Evolutionary conservation across 768 basidiomycete genomes (phyloP).

Genomic region (Lentinus tigrinus): DNA sequence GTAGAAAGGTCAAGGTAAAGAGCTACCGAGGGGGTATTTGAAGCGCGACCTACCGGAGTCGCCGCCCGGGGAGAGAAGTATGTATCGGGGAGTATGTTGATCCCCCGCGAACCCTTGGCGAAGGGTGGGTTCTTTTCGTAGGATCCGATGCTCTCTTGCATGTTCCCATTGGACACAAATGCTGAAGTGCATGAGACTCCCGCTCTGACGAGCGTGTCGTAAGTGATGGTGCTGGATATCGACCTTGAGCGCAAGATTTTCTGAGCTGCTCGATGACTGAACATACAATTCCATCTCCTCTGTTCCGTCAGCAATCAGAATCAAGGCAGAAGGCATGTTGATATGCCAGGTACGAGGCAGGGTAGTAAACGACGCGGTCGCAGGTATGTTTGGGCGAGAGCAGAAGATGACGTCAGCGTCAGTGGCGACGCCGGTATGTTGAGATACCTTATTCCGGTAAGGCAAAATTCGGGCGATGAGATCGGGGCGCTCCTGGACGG

Average conservation of each 20-base stretch:
- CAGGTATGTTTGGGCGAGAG: not conserved
- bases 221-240: conserved; percentile 64
- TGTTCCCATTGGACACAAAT: conserved; percentile 44
- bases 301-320: conserved; percentile 79
- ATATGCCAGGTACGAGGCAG: too few species aligned
- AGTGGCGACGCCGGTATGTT: not conserved
- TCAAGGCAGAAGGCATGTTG: conserved; percentile 51
- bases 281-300: conserved; percentile 89
- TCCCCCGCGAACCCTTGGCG: conserved; percentile 68
- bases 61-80: conserved; percentile 31
- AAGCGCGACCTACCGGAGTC: conserved; percentile 18
- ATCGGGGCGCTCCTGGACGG: not conserved
- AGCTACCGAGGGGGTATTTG: not conserved
- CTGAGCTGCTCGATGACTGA: not conserved
- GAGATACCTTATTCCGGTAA: not conserved
- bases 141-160: conserved; percentile 7
- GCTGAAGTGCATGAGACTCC: conserved; percentile 68
- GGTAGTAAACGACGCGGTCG: too few species aligned
- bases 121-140: conserved; percentile 39
- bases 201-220: conserved; percentile 79
- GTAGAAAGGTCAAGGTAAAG: not conserved
- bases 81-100: conserved; percentile 68
- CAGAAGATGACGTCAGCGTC: not conserved
- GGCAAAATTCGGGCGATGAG: not conserved
- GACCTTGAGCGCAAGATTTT: not conserved